Percentiles rank a stretch among this genome's conserved stretches.
Conservation (phyloP, 2,329 filamentous ascomycete species). For the Cladosporium velox region DNA sequence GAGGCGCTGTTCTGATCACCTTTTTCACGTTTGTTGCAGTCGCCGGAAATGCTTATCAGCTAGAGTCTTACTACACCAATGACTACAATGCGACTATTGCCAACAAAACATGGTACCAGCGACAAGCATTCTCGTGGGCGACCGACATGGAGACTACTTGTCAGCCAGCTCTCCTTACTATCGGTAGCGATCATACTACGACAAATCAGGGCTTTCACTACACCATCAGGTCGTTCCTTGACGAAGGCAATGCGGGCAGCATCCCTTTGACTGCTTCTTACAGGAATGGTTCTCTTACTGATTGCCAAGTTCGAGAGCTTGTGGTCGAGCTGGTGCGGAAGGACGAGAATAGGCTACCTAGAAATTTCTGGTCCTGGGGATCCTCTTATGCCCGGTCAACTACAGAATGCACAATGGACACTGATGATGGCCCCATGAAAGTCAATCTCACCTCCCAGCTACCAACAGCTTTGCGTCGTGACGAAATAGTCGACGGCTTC, state of each 20-base stretch:
- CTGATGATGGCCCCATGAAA: neutral
- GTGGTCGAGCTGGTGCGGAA: neutral
- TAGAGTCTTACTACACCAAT: slow-evolving; percentile 2
- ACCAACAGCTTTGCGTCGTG: neutral
- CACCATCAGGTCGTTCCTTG: neutral
- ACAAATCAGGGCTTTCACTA: slow-evolving; percentile 9
- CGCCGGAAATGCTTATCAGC: slow-evolving; percentile 10
- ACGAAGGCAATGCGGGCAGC: neutral
- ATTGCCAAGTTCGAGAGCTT: neutral
- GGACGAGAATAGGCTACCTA: neutral
- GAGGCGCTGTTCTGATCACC: neutral
- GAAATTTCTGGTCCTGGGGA: slow-evolving; percentile 9
- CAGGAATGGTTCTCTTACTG: neutral
- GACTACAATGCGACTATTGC: slow-evolving; percentile 5
- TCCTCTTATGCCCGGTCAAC: neutral
- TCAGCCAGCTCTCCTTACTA: slow-evolving; percentile 2
- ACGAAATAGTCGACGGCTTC: neutral
- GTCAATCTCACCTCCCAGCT: slow-evolving; percentile 2
- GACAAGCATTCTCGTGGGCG: slow-evolving; percentile 4
- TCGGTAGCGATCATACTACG: slow-evolving; percentile 1
- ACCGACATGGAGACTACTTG: slow-evolving; percentile 7
- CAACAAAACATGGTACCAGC: slow-evolving; percentile 7
- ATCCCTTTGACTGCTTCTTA: slow-evolving; percentile 1
- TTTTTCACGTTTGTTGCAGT: slow-evolving; percentile 9
- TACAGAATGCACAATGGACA: neutral